These are phyloP conservation scores for Cucumis hystrix DNA, from an alignment of 306 rosid genomes.

Conservation along the genomic window DNA sequence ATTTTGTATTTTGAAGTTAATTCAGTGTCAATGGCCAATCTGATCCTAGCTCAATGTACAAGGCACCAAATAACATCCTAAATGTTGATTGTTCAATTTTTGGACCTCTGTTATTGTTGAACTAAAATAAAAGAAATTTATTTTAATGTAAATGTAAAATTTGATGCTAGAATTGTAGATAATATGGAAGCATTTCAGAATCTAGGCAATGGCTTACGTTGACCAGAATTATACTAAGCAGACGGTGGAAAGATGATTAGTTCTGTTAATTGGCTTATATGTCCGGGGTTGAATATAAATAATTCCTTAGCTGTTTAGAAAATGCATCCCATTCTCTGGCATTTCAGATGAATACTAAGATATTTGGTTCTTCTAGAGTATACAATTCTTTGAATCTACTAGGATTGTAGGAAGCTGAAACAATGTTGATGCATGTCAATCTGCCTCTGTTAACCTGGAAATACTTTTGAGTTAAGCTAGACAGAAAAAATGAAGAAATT, in stretches of 20 bases:
- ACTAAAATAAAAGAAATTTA: too few species aligned
- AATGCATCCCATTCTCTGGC: not conserved
- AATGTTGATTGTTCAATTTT: too few species aligned
- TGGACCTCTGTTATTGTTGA: too few species aligned
- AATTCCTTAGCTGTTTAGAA: not conserved
- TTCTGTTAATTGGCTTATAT: not conserved
- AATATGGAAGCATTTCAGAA: not conserved
- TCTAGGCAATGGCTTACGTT: not conserved
- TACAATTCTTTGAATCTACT: not conserved
- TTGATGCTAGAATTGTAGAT: not conserved
- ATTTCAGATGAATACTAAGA: not conserved
- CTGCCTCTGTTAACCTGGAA: not conserved
- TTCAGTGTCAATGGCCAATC: not conserved
- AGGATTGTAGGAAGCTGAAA: not conserved
- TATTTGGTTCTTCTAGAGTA: not conserved
- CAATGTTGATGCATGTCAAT: not conserved
- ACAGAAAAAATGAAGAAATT: not conserved
- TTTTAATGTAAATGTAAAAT: not conserved
- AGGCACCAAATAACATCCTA: too few species aligned
- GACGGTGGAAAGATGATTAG: not conserved
- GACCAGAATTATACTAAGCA: not conserved
- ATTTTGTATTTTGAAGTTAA: not conserved
- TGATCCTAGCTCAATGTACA: too few species aligned
- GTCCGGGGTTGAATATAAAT: not conserved
- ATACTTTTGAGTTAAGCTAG: not conserved